phyloP scores from a whole-genome alignment of 2,329 filamentous ascomycete species.

The Alternaria gaisen region DNA sequence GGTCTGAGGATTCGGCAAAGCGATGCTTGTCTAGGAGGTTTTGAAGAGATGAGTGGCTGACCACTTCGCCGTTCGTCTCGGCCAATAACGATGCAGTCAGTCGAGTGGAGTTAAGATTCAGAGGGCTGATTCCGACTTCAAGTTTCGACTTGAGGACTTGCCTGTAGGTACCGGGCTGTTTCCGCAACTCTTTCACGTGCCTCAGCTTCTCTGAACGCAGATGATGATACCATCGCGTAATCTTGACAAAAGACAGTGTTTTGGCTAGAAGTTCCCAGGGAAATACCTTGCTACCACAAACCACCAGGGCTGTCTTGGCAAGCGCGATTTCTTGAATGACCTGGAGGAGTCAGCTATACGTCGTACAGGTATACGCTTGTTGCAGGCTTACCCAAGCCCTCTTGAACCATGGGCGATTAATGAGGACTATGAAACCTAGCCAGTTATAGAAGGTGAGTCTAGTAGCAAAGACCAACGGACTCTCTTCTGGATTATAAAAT shows the following conservation, averaged over 20 bases:
- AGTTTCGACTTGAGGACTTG: slow-evolving; percentile 27
- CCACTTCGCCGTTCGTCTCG: not conserved
- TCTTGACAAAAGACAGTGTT: slow-evolving; percentile 34
- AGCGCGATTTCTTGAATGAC: slow-evolving; percentile 43
- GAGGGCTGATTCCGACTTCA: slow-evolving; percentile 28
- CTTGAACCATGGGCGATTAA: slow-evolving; percentile 41
- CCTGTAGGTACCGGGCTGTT: slow-evolving; percentile 34
- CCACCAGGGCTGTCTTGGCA: slow-evolving; percentile 28
- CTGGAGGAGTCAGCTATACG: slow-evolving; percentile 7
- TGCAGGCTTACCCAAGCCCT: slow-evolving; percentile 35
- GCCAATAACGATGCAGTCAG: slow-evolving; percentile 17
- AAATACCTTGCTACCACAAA: slow-evolving; percentile 31
- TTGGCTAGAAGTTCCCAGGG: slow-evolving; percentile 34
- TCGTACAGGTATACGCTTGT: not conserved
- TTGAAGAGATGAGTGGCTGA: slow-evolving; percentile 23
- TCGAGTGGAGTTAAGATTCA: slow-evolving; percentile 36
- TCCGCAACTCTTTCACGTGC: slow-evolving; percentile 24
- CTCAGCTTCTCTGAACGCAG: slow-evolving; percentile 37
- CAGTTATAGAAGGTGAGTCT: slow-evolving; percentile 33
- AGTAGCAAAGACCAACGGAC: slow-evolving; percentile 5
- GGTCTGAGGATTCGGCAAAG: slow-evolving; percentile 36
- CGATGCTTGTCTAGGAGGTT: slow-evolving; percentile 36
- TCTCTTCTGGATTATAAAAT: slow-evolving; percentile 27
- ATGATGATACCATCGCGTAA: slow-evolving; percentile 38
- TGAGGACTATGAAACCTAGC: slow-evolving; percentile 39